phyloP scores from a whole-genome alignment of 2,329 filamentous ascomycete genomes.

The Xylariaceae sp. region DNA sequence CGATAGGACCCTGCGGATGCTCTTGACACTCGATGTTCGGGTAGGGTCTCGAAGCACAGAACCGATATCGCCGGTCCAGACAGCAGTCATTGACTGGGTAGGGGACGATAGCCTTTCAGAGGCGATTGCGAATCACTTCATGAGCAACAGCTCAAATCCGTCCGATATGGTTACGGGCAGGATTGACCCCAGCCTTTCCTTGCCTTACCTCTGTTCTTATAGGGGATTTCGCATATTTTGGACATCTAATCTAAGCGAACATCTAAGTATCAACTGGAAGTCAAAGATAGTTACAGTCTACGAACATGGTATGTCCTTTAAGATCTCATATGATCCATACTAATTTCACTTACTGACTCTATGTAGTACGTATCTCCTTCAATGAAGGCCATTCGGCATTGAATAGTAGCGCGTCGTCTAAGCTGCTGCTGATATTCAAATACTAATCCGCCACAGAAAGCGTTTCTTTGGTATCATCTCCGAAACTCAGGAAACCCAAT shows the following conservation, averaged over 20 bases:
- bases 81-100: conserved; percentile 7
- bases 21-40: conserved; percentile 7
- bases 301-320: conserved; percentile 11
- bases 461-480: conserved; percentile 18
- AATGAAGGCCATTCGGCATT: not conserved
- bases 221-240: conserved; percentile 17
- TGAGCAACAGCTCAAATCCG: not conserved
- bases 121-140: conserved; percentile 6
- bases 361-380: not conserved
- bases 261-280: conserved; percentile 20
- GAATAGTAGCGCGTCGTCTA: no score
- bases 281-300: conserved; percentile 18
- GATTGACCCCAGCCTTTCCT: conserved; percentile 6
- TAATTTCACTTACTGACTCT: not conserved
- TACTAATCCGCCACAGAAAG: conserved; percentile 2
- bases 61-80: not conserved
- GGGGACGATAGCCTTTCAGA: not conserved
- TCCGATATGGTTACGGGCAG: conserved; percentile 5
- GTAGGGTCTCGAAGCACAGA: not conserved
- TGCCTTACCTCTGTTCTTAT: conserved; percentile 10
- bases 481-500: conserved; percentile 6
- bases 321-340: not conserved
- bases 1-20: conserved; percentile 6
- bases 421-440: not conserved
- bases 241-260: conserved; percentile 20